Percentiles rank a stretch among this genome's conserved stretches.
Conservation (phyloP, 1,139 yeast genomes). For the Meyerozyma athensensis region DNA sequence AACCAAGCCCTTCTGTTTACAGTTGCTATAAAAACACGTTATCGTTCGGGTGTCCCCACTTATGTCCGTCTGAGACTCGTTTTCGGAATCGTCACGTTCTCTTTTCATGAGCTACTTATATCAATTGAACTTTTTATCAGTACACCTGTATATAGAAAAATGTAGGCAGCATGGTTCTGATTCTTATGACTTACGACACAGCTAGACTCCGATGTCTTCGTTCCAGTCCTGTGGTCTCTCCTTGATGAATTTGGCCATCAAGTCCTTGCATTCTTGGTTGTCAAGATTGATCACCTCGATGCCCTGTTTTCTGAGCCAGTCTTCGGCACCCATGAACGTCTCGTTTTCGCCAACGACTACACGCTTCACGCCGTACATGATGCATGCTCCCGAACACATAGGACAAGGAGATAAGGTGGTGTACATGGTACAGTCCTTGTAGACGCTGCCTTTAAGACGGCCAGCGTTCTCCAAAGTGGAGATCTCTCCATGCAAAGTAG, state of each 20-base stretch:
- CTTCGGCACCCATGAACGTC: conserved; percentile 76
- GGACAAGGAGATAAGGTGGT: conserved; percentile 90
- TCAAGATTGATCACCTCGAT: conserved; percentile 71
- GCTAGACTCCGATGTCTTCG: conserved; percentile 80
- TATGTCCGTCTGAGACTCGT: not conserved
- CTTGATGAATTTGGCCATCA: conserved; percentile 72
- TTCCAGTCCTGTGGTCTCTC: conserved; percentile 81
- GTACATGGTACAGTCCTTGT: conserved; percentile 75
- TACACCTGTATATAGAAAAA: no score
- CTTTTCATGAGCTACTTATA: no score
- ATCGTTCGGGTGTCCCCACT: not conserved
- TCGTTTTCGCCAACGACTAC: conserved; percentile 86
- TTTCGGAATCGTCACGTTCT: not conserved
- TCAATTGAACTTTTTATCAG: no score
- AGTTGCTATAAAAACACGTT: not conserved
- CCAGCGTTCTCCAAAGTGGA: conserved; percentile 88
- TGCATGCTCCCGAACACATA: conserved; percentile 93
- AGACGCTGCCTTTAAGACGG: conserved; percentile 62
- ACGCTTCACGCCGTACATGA: conserved; percentile 80
- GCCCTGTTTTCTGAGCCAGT: conserved; percentile 58
- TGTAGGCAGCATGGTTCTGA: no score
- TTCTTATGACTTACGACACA: no score
- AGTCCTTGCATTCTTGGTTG: conserved; percentile 59
- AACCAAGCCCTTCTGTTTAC: not conserved
- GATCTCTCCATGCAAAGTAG: conserved; percentile 89